Evolutionary conservation across 2,329 filamentous ascomycete species (phyloP), one percentile per base, ranked within the genome.

Genomic region (Alternaria ventricosa): DNA sequence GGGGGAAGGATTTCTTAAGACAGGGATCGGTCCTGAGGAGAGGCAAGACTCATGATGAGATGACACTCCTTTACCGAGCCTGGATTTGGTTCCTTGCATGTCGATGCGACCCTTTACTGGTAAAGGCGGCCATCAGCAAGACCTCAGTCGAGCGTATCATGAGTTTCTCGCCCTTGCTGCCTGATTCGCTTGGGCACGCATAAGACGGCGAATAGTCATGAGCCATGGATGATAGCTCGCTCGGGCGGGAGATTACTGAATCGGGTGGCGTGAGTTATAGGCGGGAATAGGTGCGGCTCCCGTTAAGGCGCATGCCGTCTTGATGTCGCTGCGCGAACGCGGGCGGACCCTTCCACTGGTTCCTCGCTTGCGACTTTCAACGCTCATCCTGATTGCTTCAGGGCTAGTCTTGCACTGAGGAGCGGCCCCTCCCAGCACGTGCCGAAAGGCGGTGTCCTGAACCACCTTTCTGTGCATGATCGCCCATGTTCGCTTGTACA

Each of bases 321-420:
- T 47, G 27, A 5, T 5, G 33, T 36, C 33, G 4, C 33, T 36
- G 50, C 50, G 44, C 43, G 22, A 45, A 55, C 7, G 22, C 44
- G 50, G 57, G 13, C n/a, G 51, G 46, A 27, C 43, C 30, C 15
- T 28, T 56, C n/a, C 9, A 20, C 20, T 56, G 51, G 57, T 36
- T 20, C n/a, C 43, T 60, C 50, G 50, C 49, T 47, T 60, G 22
- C 50, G 55, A 27, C 20, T 33, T 54, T 18, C 46, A 44, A 60
- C 49, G 27, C 15, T 18, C 28, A 60, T 30, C 50, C 18, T 20
- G 5, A 8, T 46, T 45, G 20, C 10, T 27, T 41, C 4, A n/a
- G n/a, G 28, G 18, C 27, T 60, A 47, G 43, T 22, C 30, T 28
- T 11, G 23, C 27, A 9, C 27, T 13, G 15, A 33, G 11, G 43